Evolutionary conservation across 2,329 filamentous ascomycete genomes (phyloP).

Genomic region (Lithohypha guttulata): DNA sequence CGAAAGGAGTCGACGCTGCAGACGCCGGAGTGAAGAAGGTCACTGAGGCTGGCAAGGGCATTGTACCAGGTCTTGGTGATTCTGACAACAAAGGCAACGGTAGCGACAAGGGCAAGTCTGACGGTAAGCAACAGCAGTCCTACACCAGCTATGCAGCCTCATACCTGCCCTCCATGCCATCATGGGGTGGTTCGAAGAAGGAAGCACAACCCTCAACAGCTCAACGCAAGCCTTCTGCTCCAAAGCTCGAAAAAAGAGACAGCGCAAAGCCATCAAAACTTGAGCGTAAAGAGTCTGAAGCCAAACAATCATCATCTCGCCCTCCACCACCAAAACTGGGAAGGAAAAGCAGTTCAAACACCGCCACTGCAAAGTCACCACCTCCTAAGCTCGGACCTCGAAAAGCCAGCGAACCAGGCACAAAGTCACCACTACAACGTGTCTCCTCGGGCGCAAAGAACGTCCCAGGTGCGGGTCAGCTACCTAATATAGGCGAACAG

Average conservation of each 20-base stretch:
- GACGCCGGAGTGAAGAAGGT: slow-evolving; percentile 7
- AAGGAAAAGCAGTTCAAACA: neutral
- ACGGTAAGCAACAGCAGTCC: too few species aligned
- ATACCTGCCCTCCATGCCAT: slow-evolving; percentile 15
- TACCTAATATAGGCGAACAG: slow-evolving; percentile 2
- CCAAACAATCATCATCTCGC: neutral
- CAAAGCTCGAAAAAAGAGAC: slow-evolving; percentile 4
- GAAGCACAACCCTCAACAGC: slow-evolving; percentile 1
- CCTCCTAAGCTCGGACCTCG: slow-evolving; percentile 7
- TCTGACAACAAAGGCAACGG: neutral
- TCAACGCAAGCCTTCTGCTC: slow-evolving; percentile 2
- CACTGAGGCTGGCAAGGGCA: slow-evolving; percentile 4
- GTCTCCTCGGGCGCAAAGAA: neutral
- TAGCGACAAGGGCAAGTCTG: slow-evolving; percentile 5
- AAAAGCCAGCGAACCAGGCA: slow-evolving; percentile 4
- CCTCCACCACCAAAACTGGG: slow-evolving; percentile 9
- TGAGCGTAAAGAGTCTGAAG: neutral
- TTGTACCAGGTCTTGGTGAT: slow-evolving; percentile 1
- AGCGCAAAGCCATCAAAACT: slow-evolving; percentile 5
- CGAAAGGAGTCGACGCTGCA: slow-evolving; percentile 9
- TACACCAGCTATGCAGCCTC: slow-evolving; percentile 18
- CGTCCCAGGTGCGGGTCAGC: neutral
- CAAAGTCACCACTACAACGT: slow-evolving; percentile 1
- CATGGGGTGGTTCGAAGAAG: slow-evolving; percentile 10
- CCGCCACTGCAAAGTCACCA: neutral